Percentiles rank a stretch among this genome's conserved stretches.
phyloP scores from a whole-genome alignment of 305 asterid species.

The Ilex paraguariensis region DNA sequence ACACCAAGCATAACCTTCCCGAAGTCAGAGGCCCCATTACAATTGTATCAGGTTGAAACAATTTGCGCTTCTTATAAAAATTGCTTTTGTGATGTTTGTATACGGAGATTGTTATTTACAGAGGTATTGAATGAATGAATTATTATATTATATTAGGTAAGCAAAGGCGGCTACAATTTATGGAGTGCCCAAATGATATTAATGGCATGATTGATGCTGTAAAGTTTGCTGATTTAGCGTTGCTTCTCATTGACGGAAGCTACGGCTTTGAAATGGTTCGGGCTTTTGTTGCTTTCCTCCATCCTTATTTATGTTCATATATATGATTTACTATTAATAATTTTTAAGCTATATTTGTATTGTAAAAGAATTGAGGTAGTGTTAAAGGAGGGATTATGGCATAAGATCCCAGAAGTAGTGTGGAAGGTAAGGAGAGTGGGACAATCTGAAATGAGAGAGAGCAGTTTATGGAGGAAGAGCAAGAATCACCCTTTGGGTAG shows the following conservation, averaged over 20 bases:
- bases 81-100: conserved; percentile 1
- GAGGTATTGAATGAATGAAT: conserved; percentile 17
- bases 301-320: too few relatives aligned
- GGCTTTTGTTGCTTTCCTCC: too few relatives aligned
- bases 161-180: conserved; percentile 86
- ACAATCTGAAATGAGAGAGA: too few relatives aligned
- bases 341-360: too few relatives aligned
- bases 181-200: conserved; percentile 98
- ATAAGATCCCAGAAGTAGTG: too few relatives aligned
- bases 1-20: conserved; percentile 88
- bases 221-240: conserved; percentile 85
- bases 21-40: conserved; percentile 95
- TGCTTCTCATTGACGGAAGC: conserved; percentile 96
- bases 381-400: too few relatives aligned
- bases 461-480: too few relatives aligned
- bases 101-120: conserved; percentile 3
- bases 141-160: conserved; percentile 54
- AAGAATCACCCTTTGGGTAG: too few relatives aligned
- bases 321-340: too few relatives aligned
- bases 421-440: too few relatives aligned
- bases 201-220: conserved; percentile 99
- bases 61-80: background rate
- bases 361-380: too few relatives aligned
- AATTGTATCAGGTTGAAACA: conserved; percentile 75
- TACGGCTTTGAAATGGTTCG: conserved; percentile 99